phyloP scores from a whole-genome alignment of 2,329 filamentous ascomycete species.

The Beauveria caledonica region DNA sequence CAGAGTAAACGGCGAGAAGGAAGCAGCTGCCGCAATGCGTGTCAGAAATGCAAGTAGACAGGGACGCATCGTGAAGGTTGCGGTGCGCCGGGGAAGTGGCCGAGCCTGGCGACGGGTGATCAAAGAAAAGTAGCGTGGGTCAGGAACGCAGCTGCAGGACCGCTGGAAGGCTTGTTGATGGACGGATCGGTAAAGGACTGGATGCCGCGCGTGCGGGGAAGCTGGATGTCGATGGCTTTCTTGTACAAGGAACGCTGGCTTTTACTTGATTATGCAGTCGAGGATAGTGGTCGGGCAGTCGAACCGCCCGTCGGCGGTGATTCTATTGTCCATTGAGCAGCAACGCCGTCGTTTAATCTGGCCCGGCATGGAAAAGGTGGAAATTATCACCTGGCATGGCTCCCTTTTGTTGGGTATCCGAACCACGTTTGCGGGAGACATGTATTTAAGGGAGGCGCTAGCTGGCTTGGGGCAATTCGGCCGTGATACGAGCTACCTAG shows the following conservation, averaged over 20 bases:
- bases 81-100: background rate
- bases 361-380: slow-evolving; percentile 2
- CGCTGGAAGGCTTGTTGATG: background rate
- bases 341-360: background rate
- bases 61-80: background rate
- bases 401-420: background rate
- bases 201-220: background rate
- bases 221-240: background rate
- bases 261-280: background rate
- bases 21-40: background rate
- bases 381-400: slow-evolving; percentile 5
- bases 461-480: slow-evolving; percentile 1
- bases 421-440: background rate
- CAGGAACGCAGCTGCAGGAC: background rate
- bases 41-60: background rate
- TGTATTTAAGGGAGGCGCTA: background rate
- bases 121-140: background rate
- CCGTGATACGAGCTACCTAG: background rate
- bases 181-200: background rate
- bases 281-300: background rate
- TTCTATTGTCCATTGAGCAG: background rate
- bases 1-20: slow-evolving; percentile 1
- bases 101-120: background rate
- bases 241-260: background rate
- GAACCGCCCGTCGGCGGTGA: background rate